Percentiles rank a stretch among this genome's conserved stretches.
Evolutionary conservation across 495 filamentous ascomycete species (phyloP).

Genomic region (Xylaria bambusicola): DNA sequence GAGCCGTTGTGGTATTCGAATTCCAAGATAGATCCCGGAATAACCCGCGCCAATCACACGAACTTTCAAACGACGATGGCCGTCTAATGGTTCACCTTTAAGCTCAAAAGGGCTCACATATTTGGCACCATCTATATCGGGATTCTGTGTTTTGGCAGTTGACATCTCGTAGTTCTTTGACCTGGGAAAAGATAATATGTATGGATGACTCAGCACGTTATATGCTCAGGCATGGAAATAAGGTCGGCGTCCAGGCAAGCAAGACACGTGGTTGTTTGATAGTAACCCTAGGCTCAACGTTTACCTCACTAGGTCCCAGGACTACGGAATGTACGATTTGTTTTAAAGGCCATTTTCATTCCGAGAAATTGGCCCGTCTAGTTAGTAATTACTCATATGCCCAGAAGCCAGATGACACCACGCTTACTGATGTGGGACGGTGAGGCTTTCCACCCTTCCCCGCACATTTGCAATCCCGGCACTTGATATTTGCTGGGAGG

Average conservation of each 20-base stretch:
- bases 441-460: constrained; percentile 7
- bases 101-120: constrained; percentile 28
- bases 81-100: constrained; percentile 47
- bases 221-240: background rate
- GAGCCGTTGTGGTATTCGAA: constrained; percentile 45
- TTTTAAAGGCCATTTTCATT: background rate
- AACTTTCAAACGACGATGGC: constrained; percentile 47
- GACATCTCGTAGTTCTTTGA: background rate
- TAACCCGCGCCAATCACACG: constrained; percentile 52
- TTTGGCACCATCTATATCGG: background rate
- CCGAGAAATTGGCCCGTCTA: background rate
- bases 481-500: background rate
- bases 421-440: constrained; percentile 2
- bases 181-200: background rate
- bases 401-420: background rate
- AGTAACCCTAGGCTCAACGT: background rate
- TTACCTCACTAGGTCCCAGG: background rate
- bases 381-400: background rate
- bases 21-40: constrained; percentile 46
- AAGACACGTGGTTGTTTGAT: background rate
- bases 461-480: constrained; percentile 7
- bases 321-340: background rate
- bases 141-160: background rate
- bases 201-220: background rate
- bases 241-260: background rate